phyloP scores from a whole-genome alignment of 2,329 filamentous ascomycete species.

The Beauveria sp. region DNA sequence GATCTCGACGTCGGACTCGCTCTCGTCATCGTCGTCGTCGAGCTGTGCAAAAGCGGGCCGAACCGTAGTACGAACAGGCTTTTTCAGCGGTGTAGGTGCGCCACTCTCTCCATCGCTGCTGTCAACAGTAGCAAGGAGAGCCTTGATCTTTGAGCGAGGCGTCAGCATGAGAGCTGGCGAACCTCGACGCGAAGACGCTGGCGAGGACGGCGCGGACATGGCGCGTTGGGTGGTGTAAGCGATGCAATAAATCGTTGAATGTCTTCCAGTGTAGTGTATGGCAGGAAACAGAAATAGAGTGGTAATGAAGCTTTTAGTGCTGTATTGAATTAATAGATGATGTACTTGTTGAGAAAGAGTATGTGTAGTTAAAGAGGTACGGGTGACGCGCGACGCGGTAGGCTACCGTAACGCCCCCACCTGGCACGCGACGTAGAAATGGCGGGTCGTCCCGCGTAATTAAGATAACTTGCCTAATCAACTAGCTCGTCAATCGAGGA shows the following conservation, averaged over 20 bases:
- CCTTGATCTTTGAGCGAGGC: conserved; percentile 47
- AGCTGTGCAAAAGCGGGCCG: conserved; percentile 16
- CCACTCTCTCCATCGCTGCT: conserved; percentile 39
- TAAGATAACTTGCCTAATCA: not conserved
- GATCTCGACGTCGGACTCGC: conserved; percentile 30
- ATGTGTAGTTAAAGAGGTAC: not conserved
- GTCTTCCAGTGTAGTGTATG: not conserved
- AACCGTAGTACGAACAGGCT: conserved; percentile 16
- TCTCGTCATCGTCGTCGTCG: conserved; percentile 41
- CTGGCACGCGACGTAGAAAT: conserved; percentile 5
- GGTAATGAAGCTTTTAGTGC: not conserved
- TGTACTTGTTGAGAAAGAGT: not conserved
- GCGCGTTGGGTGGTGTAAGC: not conserved
- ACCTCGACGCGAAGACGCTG: conserved; percentile 32
- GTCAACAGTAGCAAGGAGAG: conserved; percentile 43
- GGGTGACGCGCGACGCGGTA: conserved; percentile 11
- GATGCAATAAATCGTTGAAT: not conserved
- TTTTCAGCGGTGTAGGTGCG: conserved; percentile 14
- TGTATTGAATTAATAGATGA: not conserved
- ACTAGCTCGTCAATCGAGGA: not conserved
- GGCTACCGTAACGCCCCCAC: not conserved
- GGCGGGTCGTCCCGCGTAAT: not conserved
- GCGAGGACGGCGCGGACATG: conserved; percentile 35
- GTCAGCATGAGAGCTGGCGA: conserved; percentile 36
- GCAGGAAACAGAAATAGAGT: not conserved